Percentiles rank a stretch among this genome's conserved stretches.
These are phyloP conservation scores for Paraglomus brasilianum DNA, from an alignment of 192 early-diverging fungal genomes.

Conservation along the genomic window DNA sequence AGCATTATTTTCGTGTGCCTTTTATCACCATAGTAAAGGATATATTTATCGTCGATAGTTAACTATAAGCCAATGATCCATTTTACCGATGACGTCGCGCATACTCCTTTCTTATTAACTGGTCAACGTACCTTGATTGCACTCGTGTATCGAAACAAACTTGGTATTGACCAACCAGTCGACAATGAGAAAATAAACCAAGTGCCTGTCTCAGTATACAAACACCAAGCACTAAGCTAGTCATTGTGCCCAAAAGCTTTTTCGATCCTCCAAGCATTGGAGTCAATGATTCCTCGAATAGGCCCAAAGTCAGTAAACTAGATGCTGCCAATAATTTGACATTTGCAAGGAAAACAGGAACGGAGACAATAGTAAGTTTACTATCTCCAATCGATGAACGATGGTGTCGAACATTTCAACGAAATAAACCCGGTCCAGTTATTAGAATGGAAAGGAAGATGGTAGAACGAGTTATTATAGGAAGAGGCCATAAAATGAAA, in stretches of 20 bases:
- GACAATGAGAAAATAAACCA: slow-evolving; percentile 53
- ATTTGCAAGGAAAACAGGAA: not conserved
- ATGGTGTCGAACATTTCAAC: slow-evolving; percentile 10
- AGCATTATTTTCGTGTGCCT: slow-evolving; percentile 35
- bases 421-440: not conserved
- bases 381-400: not conserved
- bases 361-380: not conserved
- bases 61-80: slow-evolving; percentile 47
- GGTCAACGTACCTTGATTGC: slow-evolving; percentile 49
- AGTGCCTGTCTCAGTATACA: slow-evolving; percentile 36
- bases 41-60: slow-evolving; percentile 43
- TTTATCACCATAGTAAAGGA: slow-evolving; percentile 37
- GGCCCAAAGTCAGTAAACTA: slow-evolving; percentile 49
- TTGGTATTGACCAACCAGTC: slow-evolving; percentile 50
- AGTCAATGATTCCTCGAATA: slow-evolving; percentile 55
- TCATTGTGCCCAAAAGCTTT: slow-evolving; percentile 38
- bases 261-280: slow-evolving; percentile 42
- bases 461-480: not conserved
- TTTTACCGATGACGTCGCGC: too few species aligned
- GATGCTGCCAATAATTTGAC: slow-evolving; percentile 36
- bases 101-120: too few species aligned
- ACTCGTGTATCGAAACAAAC: slow-evolving; percentile 50
- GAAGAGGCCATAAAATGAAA: too few species aligned
- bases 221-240: slow-evolving; percentile 32
- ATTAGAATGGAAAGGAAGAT: not conserved